Evolutionary conservation across 2,329 filamentous ascomycete genomes (phyloP).

Genomic region (Botryosphaeria dothidea): DNA sequence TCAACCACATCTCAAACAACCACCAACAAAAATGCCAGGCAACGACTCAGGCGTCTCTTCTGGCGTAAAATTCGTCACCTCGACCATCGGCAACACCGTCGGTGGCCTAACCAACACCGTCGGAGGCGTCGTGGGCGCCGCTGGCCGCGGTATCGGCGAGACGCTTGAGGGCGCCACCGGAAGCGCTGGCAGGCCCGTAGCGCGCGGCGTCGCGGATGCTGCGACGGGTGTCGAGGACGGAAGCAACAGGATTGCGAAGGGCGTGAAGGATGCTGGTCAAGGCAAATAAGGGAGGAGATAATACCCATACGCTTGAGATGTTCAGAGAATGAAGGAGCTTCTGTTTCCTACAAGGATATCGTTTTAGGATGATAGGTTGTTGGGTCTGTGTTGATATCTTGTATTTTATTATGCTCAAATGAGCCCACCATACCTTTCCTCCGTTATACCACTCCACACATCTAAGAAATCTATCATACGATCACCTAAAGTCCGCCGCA

Average conservation of each 20-base stretch:
- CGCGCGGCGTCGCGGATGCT: constrained; percentile 43
- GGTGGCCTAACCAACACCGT: constrained; percentile 20
- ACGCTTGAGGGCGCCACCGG: constrained; percentile 49
- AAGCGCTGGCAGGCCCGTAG: constrained; percentile 43
- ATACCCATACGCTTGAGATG: no score
- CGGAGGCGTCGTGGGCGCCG: constrained; percentile 48
- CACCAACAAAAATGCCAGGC: constrained; percentile 34
- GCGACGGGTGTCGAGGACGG: constrained; percentile 49
- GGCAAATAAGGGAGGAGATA: constrained; percentile 33
- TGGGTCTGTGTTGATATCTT: no score
- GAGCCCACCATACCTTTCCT: no score
- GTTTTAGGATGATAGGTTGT: no score
- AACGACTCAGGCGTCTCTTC: constrained; percentile 50
- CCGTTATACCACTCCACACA: no score
- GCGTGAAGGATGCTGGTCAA: constrained; percentile 49
- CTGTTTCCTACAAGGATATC: no score
- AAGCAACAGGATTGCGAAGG: constrained; percentile 43
- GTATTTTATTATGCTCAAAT: no score
- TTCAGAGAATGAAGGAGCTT: no score
- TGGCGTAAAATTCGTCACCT: constrained; percentile 57
- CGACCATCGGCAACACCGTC: constrained; percentile 56
- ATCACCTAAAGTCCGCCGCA: no score
- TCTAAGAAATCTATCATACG: no score
- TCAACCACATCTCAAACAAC: neutral
- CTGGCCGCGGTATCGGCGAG: constrained; percentile 47